Percentiles rank a stretch among this genome's conserved stretches.
Conservation (phyloP, 2,329 filamentous ascomycete species). For the Metarhizium album region DNA sequence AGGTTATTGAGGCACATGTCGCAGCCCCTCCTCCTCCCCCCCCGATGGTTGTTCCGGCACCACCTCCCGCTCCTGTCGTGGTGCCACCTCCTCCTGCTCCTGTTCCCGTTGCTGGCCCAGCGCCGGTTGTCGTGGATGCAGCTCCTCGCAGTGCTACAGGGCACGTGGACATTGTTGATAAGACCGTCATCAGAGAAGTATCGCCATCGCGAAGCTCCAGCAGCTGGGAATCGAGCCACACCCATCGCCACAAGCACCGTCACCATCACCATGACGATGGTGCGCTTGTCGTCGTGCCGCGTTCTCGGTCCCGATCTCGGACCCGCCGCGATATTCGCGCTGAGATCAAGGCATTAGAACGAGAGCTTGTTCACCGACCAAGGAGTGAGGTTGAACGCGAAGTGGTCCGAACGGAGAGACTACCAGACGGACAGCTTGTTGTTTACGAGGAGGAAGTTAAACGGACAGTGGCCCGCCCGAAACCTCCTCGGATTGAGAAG, state of each 20-base stretch:
- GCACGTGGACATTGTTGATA: slow-evolving; percentile 31
- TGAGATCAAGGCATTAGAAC: slow-evolving; percentile 63
- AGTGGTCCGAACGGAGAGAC: slow-evolving; percentile 44
- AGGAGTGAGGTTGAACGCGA: slow-evolving; percentile 34
- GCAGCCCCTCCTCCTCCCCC: slow-evolving; percentile 15
- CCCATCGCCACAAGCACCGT: slow-evolving; percentile 19
- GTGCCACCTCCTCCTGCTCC: slow-evolving; percentile 20
- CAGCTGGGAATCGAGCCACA: slow-evolving; percentile 21
- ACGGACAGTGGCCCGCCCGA: slow-evolving; percentile 40
- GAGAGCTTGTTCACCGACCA: slow-evolving; percentile 25
- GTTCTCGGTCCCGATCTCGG: slow-evolving; percentile 31
- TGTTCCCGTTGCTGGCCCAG: slow-evolving; percentile 15
- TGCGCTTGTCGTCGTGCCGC: slow-evolving; percentile 28
- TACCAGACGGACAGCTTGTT: slow-evolving; percentile 51
- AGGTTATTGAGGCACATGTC: slow-evolving; percentile 17
- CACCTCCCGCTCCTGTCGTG: slow-evolving; percentile 11
- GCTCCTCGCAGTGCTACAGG: slow-evolving; percentile 21
- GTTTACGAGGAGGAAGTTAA: slow-evolving; percentile 52
- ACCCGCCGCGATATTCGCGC: slow-evolving; percentile 55
- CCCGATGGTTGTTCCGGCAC: slow-evolving; percentile 3
- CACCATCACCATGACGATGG: slow-evolving; percentile 16
- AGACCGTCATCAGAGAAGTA: slow-evolving; percentile 36
- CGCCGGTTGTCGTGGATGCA: slow-evolving; percentile 24
- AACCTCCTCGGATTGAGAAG: slow-evolving; percentile 63
- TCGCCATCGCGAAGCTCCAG: slow-evolving; percentile 34